Evolutionary conservation across 345 rosid species (phyloP), one percentile per base, ranked within the genome.

Genomic region (Heritiera littoralis): DNA sequence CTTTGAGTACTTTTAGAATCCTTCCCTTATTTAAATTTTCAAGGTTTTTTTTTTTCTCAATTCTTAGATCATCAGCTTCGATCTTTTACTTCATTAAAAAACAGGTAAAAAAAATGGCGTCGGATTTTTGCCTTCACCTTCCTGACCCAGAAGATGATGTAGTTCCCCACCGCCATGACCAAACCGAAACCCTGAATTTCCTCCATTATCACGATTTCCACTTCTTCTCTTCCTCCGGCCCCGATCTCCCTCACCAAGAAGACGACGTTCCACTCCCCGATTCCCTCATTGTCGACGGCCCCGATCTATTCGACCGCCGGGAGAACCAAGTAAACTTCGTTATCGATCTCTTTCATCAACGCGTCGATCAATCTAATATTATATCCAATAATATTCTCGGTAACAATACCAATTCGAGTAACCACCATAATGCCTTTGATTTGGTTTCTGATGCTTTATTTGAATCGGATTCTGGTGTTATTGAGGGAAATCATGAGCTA

Each of bases 331-430:
- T 87, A 68, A 82, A 85, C 79, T 95, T 92, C 85, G 98, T 92
- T 72, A 89, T 93, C 95, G 98, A 95, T 89, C 89, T 95, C 81
- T 86, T 95, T 65, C 97, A 93, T 63, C 92, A 92, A 84, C 98
- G 97, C 66, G 95, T 92, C 69, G 98, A 95, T 85, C 95, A 93
- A 76, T 92, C 98, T 80, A 89, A 86, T 83, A 86, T 86, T 17
- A 74, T 81, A 58, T 70, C 79, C 13, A 58, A 12, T 38, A 64
- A 28, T 75, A 13, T 30, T 6, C 46, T 46, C 30, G 2, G 10
- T 68, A 64, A 6, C 32, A 32, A 64, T 76, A 9, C 49, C 48
- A 32, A 35, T 63, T 63, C 60, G 6, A 11, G 5, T 15, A 43
- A n/a, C 17, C 18, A 18, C 30, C 17, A n/a, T 28, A 48, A 75